Conservation (phyloP, 129 eudicot genomes). For the Artemisia annua region DNA sequence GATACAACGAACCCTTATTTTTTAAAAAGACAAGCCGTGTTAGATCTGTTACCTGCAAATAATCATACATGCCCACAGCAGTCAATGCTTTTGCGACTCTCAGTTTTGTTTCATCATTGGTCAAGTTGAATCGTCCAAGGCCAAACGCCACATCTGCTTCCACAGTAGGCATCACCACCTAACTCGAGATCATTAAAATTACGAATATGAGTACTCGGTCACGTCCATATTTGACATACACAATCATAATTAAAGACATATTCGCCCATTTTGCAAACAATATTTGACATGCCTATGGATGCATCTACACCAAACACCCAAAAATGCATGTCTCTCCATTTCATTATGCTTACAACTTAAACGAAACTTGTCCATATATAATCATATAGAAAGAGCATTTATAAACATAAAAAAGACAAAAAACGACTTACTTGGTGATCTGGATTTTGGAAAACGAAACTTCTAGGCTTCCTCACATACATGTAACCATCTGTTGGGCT, state of each 20-base stretch:
- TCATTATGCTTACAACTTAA: too few species aligned
- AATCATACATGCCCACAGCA: constrained; percentile 78
- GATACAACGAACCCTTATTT: background rate
- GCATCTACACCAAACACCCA: too few species aligned
- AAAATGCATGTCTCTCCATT: too few species aligned
- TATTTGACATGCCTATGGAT: too few species aligned
- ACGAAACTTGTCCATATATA: too few species aligned
- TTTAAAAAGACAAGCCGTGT: constrained; percentile 9
- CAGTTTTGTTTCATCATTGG: constrained; percentile 48
- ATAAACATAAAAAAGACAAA: too few species aligned
- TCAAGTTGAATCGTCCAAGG: constrained; percentile 60
- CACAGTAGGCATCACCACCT: constrained; percentile 98
- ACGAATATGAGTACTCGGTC: background rate
- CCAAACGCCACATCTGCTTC: constrained; percentile 98
- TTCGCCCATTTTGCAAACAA: too few species aligned
- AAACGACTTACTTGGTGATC: constrained; percentile 74
- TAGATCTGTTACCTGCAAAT: constrained; percentile 52
- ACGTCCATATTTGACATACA: too few species aligned
- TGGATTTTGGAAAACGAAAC: constrained; percentile 86
- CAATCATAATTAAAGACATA: background rate
- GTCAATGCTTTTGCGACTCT: constrained; percentile 80
- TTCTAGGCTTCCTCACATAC: constrained; percentile 71
- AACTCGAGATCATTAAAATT: constrained; percentile 7
- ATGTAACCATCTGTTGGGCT: constrained; percentile 64
- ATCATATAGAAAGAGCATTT: too few species aligned